Conservation (phyloP, 73 alveolate genomes). For the Urostyla sp. region DNA sequence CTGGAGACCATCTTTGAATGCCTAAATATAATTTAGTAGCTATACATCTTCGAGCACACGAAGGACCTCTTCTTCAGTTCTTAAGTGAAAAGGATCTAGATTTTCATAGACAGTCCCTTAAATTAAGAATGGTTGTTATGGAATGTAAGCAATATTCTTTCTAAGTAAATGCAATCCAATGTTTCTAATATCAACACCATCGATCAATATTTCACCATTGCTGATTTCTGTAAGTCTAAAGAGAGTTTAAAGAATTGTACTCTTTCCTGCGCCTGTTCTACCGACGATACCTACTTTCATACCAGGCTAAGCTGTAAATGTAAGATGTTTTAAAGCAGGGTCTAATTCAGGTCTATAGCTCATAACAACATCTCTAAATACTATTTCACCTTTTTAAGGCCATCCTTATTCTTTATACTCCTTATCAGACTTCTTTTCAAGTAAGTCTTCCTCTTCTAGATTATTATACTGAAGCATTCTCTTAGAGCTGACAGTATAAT, state of each 20-base stretch:
- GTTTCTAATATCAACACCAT: conserved; percentile 79
- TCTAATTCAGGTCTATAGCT: conserved; percentile 68
- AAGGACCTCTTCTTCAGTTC: conserved; percentile 44
- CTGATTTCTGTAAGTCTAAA: conserved; percentile 86
- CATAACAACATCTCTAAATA: conserved; percentile 71
- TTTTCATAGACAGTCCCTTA: conserved; percentile 84
- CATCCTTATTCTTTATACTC: conserved; percentile 8
- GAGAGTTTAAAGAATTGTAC: conserved; percentile 84
- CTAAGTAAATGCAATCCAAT: conserved; percentile 78
- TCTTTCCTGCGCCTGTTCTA: conserved; percentile 95
- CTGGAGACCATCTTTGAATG: conserved; percentile 26
- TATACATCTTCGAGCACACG: conserved; percentile 23
- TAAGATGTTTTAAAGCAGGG: conserved; percentile 63
- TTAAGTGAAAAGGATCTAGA: conserved; percentile 85
- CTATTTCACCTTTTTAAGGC: conserved; percentile 79
- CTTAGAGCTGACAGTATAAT: conserved; percentile 37
- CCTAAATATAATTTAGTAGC: conserved; percentile 19
- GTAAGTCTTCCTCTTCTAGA: conserved; percentile 47
- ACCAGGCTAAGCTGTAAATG: conserved; percentile 36
- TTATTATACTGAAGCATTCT: conserved; percentile 41
- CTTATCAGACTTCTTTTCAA: conserved; percentile 14
- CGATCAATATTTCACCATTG: conserved; percentile 79
- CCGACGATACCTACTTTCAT: conserved; percentile 91
- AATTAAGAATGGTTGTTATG: conserved; percentile 87
- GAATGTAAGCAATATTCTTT: conserved; percentile 79